Conservation (phyloP, 1,284 basidiomycete genomes). For the Earliella scabrosa region DNA sequence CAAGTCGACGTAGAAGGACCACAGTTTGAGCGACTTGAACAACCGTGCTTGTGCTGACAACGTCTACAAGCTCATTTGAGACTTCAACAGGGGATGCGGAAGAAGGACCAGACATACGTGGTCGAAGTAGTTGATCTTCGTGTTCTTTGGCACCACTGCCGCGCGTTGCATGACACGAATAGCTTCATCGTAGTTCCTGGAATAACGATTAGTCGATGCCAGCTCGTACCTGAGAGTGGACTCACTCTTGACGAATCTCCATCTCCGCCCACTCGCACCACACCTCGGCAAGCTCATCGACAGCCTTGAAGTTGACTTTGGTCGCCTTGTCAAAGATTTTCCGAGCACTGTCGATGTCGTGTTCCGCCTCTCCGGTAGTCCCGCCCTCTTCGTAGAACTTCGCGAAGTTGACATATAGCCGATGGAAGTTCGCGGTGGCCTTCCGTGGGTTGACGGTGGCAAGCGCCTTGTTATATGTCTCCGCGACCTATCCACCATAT, state of each 20-base stretch:
- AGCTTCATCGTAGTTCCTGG: slow-evolving; percentile 94
- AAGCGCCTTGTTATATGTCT: slow-evolving; percentile 90
- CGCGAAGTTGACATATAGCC: slow-evolving; percentile 94
- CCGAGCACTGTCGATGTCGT: slow-evolving; percentile 84
- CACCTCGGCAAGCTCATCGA: slow-evolving; percentile 97
- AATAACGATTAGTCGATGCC: slow-evolving; percentile 1
- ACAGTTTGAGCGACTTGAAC: slow-evolving; percentile 98
- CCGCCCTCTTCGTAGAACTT: slow-evolving; percentile 99
- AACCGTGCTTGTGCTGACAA: slow-evolving; percentile 88
- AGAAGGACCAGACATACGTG: slow-evolving; percentile 77
- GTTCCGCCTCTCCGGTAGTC: slow-evolving; percentile 73
- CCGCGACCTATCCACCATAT: slow-evolving; percentile 68
- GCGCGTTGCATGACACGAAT: slow-evolving; percentile 96
- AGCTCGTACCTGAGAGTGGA: slow-evolving; percentile 18
- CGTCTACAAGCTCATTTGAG: slow-evolving; percentile 46
- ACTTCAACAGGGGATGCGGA: background rate
- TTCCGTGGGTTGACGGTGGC: slow-evolving; percentile 90
- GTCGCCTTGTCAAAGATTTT: slow-evolving; percentile 93
- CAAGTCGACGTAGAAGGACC: slow-evolving; percentile 98
- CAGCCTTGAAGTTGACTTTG: slow-evolving; percentile 91
- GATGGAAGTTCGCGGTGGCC: slow-evolving; percentile 90
- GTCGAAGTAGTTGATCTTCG: slow-evolving; percentile 94
- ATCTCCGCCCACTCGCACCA: slow-evolving; percentile 99
- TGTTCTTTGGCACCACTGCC: slow-evolving; percentile 86
- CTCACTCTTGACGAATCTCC: slow-evolving; percentile 94